Evolutionary conservation across 768 basidiomycete genomes (phyloP), one percentile per base, ranked within the genome.

Genomic region (Suillus paluster): DNA sequence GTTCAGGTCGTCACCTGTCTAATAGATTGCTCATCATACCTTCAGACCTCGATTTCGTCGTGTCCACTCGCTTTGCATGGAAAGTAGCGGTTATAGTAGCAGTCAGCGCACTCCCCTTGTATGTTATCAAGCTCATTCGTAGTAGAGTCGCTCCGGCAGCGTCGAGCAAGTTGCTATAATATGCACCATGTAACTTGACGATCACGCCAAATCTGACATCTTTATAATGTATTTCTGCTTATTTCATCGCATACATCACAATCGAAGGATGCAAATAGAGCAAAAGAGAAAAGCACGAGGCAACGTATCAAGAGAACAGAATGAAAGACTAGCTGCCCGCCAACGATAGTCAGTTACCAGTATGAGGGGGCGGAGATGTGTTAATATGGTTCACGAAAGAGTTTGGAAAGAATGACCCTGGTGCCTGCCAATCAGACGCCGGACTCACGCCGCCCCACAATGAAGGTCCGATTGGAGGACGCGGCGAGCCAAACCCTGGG

Each of bases 51-150:
- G 83, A 91, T 0, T 99, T 99, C 71, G 96, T 99, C 42, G 81
- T 97, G 5, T 94, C 97, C 5, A 71, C 86, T 38, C 85, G 86
- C 25, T 99, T 98, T 77, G 86, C 88, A 23, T 96, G 93, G 94
- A 99, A 98, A 77, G 92, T 97, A 14, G 91, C 91, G 0, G 86
- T 97, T 52, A 97, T 99, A 70, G 95, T 99, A 3, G 94, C 91
- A 8, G 85, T 99, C 76, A 97, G 95, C 67, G 91, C 95, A 8
- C 80, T 97, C 64, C 97, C 97, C 7, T 77, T 99, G 46, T 97
- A 91, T 73, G 83, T 97, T 66, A 86, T 97, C 80, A 99, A 97
- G 77, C 73, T 91, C 63, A 88, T 97, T 67, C 87, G 89, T 68
- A 87, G 89, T 78, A 84, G 90, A 73, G 80, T 99, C 60, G 90